Evolutionary conservation across 768 basidiomycete species (phyloP), one percentile per base, ranked within the genome.

Genomic region (Dentipellis sp.): DNA sequence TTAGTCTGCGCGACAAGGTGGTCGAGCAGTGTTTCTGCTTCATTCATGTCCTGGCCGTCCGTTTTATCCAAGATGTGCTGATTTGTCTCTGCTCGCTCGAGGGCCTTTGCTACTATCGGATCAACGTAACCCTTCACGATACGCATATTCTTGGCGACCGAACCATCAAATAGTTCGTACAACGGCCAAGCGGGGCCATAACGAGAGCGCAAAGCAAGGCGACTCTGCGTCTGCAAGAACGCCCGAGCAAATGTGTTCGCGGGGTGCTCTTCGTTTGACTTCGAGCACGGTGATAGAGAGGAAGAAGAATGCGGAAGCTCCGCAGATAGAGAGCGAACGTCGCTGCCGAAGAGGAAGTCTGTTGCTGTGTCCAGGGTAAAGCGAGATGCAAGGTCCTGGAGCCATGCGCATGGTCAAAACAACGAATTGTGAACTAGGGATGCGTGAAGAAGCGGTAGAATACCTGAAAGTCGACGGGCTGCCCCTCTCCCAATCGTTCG

Each of bases 361-460:
- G 78, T 73, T 0, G 80, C 78, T 10, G 77, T 72, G 63, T 79
- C 78, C 38, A 79, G 69, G 0, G 77, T 78, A 59, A 79, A 78
- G 42, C 76, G 72, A 0, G 69, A 69, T 40, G 78, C 63, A n/a
- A 72, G 57, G 54, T 79, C 76, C 69, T 79, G 54, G 8, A 29
- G 6, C 6, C 6, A 23, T 7, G 16, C 6, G 58, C 19, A 12
- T 38, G 4, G 10, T 45, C 1, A 29, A 6, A 29, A 29, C 29
- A 29, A 6, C 6, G 40, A 6, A 8, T n/a, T 45, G 42, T 16
- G n/a, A 17, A 0, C 14, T 14, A 45, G 16, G 10, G 19, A n/a
- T 17, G 42, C 1, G n/a, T 9, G 42, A 14, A 45, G 42, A 45
- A 8, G 19, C 16, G 0, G 42, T 45, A 29, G 29, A 29, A 29